phyloP scores from a whole-genome alignment of 1,139 yeast genomes.

The Tardiomyces digboiensis region DNA sequence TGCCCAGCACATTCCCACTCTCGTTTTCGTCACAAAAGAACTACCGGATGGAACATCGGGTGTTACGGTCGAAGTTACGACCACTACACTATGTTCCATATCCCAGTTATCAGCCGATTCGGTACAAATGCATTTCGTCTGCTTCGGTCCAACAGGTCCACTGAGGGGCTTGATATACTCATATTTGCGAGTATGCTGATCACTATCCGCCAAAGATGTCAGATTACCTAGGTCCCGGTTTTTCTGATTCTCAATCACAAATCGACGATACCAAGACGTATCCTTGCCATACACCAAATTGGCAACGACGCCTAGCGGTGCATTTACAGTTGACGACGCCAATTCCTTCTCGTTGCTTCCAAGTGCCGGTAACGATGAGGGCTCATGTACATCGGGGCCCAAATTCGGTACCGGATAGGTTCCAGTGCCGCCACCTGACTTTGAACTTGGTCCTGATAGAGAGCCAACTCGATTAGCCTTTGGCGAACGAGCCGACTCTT shows the following conservation, averaged over 20 bases:
- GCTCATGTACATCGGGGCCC: constrained; percentile 50
- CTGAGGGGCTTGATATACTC: constrained; percentile 70
- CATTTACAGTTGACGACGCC: constrained; percentile 49
- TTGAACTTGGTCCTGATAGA: constrained; percentile 3
- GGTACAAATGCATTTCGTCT: constrained; percentile 71
- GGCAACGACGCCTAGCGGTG: constrained; percentile 77
- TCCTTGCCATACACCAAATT: constrained; percentile 68
- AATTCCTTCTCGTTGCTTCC: constrained; percentile 51
- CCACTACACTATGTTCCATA: constrained; percentile 43
- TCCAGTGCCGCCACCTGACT: constrained; percentile 9
- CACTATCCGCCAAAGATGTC: constrained; percentile 35
- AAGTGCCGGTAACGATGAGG: constrained; percentile 40
- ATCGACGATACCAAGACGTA: constrained; percentile 42
- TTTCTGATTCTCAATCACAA: constrained; percentile 55
- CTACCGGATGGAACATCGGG: constrained; percentile 97
- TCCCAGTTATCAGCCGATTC: constrained; percentile 64
- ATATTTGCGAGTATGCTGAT: constrained; percentile 44
- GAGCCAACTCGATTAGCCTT: constrained; percentile 6
- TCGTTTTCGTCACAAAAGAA: constrained; percentile 66
- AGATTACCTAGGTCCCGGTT: constrained; percentile 59
- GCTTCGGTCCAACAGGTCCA: constrained; percentile 90
- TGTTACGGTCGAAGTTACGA: constrained; percentile 61
- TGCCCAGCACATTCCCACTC: constrained; percentile 65
- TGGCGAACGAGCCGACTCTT: constrained; percentile 9
- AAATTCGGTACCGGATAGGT: constrained; percentile 27